Base-by-base conservation (phyloP, 345 rosid genomes). In the Geranium rotundifolium region DNA sequence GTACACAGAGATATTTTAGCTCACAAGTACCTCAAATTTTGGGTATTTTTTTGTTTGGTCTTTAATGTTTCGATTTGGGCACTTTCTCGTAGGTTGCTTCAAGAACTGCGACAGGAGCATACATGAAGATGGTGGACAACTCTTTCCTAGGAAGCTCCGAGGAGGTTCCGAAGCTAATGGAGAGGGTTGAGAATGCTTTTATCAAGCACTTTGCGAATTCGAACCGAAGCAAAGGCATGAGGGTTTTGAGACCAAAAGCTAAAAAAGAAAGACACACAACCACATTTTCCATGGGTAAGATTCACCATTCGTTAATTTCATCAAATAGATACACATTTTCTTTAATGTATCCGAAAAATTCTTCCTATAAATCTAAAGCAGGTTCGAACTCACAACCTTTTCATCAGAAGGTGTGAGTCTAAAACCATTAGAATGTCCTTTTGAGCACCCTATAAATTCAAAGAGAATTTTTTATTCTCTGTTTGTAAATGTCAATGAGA, bases 131-230 rank as follows among this genome's bases (percentile, higher is more conserved):
- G 80, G 90, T 90, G 78, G 95, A 90, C 63, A 65, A 60, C 63
- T 90, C 95, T 49, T 76, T 50, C 29, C 80, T 90, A n/a, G 90
- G 95, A 46, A 87, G 72, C 77, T 87, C 85, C 55, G 87, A 80
- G 60, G 85, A 90, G 79, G 96, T 82, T 89, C n/a, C n/a, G n/a
- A n/a, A n/a, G n/a, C n/a, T n/a, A n/a, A n/a, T n/a, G n/a, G n/a
- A n/a, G n/a, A n/a, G 4, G 37, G 37, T 31, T 7, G 37, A 31
- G 7, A 7, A 31, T 31, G 37, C 85, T 3, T 90, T 78, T 61
- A 62, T 82, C 12, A 87, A 85, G 75, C 97, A 90, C 71, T 90
- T 90, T 52, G 75, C 90, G 0, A 84, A 85, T 62, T 91, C 90
- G 62, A 90, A 87, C 65, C 90, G 72, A 59, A 69, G 84, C 19